Evolutionary conservation across 1,284 basidiomycete genomes (phyloP), one percentile per base, ranked within the genome.

Genomic region (Vanrija humicola): DNA sequence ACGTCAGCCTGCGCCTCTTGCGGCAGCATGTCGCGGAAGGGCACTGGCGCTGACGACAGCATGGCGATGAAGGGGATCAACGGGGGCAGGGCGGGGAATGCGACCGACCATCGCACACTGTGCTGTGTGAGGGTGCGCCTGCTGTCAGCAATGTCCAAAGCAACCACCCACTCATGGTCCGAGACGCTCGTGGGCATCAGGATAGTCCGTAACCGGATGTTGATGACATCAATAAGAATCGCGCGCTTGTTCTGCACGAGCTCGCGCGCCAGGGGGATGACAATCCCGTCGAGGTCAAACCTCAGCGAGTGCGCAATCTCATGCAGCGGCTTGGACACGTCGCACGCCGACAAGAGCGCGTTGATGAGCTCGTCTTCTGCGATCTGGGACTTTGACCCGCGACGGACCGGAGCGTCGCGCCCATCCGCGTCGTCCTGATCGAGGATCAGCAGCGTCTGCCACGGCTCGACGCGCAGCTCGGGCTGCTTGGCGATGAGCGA

Each of bases 201-300:
- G 0, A 91, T 83, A 0, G 88, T 93, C 66, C 90, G 89, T 34
- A 97, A 76, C 39, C 86, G 84, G n/a, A 77, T 77, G 63, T 90
- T 88, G 18, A 98, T 84, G 8, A 87, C 83, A 64, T 97, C 92
- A 46, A 96, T 86, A 15, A 98, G 80, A 59, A 91, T 89, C 0
- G 91, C 95, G 66, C 90, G 83, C 55, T 89, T 82, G 74, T 92
- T 92, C 60, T 91, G 86, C 21, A 97, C 89, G 38, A 98, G 81
- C 82, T 92, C 92, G 12, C 90, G 82, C 1, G 92, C 90, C 46
- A 89, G 86, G 0, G 91, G 90, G 66, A 89, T 90, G 1, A 95
- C 82, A 63, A 95, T 89, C 0, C 83, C 80, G 61, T 94, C 87
- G 4, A 95, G 79, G 66, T 95, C 86, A 85, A 88, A 92, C 50